phyloP scores from a whole-genome alignment of 78 protist genomes.

The Polysphondylium violaceum region DNA sequence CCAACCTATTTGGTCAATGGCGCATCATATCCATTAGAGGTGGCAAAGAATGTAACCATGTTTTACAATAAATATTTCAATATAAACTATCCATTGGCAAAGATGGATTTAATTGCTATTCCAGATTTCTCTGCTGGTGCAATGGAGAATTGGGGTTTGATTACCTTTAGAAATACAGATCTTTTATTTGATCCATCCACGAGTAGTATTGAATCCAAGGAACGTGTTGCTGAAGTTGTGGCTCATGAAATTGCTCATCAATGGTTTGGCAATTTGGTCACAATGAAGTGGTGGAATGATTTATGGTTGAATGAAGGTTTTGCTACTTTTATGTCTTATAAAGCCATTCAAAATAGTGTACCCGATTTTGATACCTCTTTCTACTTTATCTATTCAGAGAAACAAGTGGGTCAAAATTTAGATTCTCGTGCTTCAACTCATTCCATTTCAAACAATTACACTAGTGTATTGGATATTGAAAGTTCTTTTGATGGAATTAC shows the following conservation, averaged over 20 bases:
- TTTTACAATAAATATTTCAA: constrained; percentile 81
- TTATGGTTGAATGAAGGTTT: constrained; percentile 95
- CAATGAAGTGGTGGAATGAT: constrained; percentile 97
- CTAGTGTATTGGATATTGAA: constrained; percentile 44
- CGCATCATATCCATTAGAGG: constrained; percentile 87
- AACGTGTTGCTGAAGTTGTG: constrained; percentile 55
- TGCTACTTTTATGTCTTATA: constrained; percentile 88
- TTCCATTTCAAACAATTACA: constrained; percentile 54
- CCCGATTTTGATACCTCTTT: constrained; percentile 17
- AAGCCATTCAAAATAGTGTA: constrained; percentile 40
- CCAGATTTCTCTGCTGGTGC: constrained; percentile 92
- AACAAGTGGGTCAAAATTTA: constrained; percentile 25
- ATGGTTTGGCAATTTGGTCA: constrained; percentile 97
- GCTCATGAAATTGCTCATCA: constrained; percentile 89
- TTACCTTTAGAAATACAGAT: constrained; percentile 88
- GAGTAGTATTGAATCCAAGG: constrained; percentile 20
- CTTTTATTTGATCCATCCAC: constrained; percentile 67
- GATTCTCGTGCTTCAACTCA: constrained; percentile 35
- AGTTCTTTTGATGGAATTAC: constrained; percentile 78
- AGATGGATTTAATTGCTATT: constrained; percentile 90
- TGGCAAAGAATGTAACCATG: constrained; percentile 29
- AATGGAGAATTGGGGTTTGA: constrained; percentile 92
- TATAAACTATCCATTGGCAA: constrained; percentile 89
- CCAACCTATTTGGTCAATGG: constrained; percentile 50
- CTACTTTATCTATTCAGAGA: constrained; percentile 7